These are phyloP conservation scores for Dothideomycetes sp. DNA, from an alignment of 2,329 filamentous ascomycete genomes.

Conservation along the genomic window DNA sequence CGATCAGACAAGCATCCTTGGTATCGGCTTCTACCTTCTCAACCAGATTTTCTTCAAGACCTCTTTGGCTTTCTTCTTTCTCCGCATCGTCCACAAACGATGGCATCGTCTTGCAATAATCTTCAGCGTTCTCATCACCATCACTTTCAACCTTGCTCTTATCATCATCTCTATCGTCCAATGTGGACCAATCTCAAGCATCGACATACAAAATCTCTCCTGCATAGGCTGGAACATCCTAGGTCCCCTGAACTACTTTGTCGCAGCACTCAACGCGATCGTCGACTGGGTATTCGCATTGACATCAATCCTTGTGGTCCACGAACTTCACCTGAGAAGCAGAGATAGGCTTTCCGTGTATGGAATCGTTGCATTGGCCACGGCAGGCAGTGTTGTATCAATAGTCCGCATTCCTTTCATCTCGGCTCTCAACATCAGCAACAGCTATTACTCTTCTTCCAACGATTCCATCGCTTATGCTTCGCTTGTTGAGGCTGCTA, in stretches of 20 bases:
- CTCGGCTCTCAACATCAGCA: conserved; percentile 2
- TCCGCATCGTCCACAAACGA: conserved; percentile 5
- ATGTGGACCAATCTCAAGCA: conserved; percentile 11
- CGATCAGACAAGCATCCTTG: conserved; percentile 3
- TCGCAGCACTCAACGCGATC: conserved; percentile 10
- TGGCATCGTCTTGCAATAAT: conserved; percentile 12
- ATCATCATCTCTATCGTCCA: conserved; percentile 13
- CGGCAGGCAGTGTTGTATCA: conserved; percentile 8
- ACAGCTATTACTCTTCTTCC: conserved; percentile 9
- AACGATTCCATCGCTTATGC: conserved; percentile 11
- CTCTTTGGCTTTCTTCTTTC: conserved; percentile 14
- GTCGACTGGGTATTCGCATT: conserved; percentile 15
- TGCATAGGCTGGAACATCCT: conserved; percentile 13
- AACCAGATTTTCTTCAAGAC: conserved; percentile 15
- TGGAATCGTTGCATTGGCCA: conserved; percentile 8
- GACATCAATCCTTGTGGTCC: conserved; percentile 10
- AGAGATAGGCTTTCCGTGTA: conserved; percentile 6
- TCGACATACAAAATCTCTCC: background rate
- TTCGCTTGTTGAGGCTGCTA: conserved; percentile 12
- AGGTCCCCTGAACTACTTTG: conserved; percentile 14
- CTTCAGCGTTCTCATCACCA: conserved; percentile 4
- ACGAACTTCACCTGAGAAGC: background rate
- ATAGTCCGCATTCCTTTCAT: conserved; percentile 14
- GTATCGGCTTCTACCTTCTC: conserved; percentile 11
- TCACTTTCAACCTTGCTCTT: conserved; percentile 12